Base-by-base conservation (phyloP, 2,329 filamentous ascomycete genomes). In the Drechslera avenae region DNA sequence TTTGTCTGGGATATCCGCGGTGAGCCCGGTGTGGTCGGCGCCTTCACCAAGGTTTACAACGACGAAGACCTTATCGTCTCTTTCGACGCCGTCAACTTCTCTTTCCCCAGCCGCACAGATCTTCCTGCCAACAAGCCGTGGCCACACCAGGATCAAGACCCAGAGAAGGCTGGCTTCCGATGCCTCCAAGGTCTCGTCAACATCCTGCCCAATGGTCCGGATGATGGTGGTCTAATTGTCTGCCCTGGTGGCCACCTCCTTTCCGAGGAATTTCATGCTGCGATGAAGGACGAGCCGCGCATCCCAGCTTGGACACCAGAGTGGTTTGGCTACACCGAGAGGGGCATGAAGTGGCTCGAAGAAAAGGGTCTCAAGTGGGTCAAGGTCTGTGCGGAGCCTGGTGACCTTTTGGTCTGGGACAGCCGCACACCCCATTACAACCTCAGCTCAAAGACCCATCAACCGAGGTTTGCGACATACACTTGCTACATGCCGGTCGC, bases 121-220 rank as follows among this genome's bases (percentile, higher is more conserved):
- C 60, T 67, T 21, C 41, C 69, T 3, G 50, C 54, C 17, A 61
- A 63, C 21, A 59, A 64, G 50, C 47, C 52, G 7, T 77, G 75
- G 74, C 67, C 68, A 19, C 75, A 77, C 40, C 57, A 63, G 37
- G 65, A 67, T 23, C 64, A 68, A 30, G 57, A 57, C 17, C 65
- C 64, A 3, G 39, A 39, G 5, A 57, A 73, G 74, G 71, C 70
- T 10, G 80, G 79, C 0, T 80, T 83, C 62, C 73, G 78, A 2
- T 83, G 80, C 55, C 68, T 80, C 2, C 80, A 82, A 52, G 80
- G 80, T 4, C 69, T 82, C 0, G 76, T 82, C 2, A 82, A 82
- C 60, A 56, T 78, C 5, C 52, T 68, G 3, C 69, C 66, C 2
- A 71, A 69, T 19, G 73, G 73, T 0, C 69, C 69, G 1, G 57